These are phyloP conservation scores for Fusarium xylarioides DNA, from an alignment of 2,329 filamentous ascomycete genomes.

Conservation along the genomic window DNA sequence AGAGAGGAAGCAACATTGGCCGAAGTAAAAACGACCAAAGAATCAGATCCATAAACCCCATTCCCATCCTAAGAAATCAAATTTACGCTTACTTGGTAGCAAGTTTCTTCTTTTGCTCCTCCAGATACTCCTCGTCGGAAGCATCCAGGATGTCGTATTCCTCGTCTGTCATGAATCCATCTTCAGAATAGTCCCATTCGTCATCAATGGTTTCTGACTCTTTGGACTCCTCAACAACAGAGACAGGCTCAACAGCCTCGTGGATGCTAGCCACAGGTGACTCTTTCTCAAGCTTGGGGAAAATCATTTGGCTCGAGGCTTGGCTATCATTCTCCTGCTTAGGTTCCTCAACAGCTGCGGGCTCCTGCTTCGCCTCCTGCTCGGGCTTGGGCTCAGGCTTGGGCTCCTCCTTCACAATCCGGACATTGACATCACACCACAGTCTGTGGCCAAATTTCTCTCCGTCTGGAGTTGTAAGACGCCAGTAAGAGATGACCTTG, in stretches of 20 bases:
- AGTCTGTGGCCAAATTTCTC: constrained; percentile 89
- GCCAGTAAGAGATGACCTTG: constrained; percentile 94
- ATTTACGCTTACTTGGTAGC: constrained; percentile 48
- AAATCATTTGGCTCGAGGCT: constrained; percentile 78
- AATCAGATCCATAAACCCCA: constrained; percentile 35
- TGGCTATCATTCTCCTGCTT: constrained; percentile 48
- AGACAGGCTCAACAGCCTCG: constrained; percentile 65
- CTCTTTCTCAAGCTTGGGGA: constrained; percentile 95
- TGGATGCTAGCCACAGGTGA: constrained; percentile 85
- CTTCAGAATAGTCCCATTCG: constrained; percentile 71
- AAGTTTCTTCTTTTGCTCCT: constrained; percentile 60
- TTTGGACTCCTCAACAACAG: constrained; percentile 62
- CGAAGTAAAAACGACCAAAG: constrained; percentile 6
- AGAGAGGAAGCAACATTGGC: constrained; percentile 31
- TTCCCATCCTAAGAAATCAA: constrained; percentile 30
- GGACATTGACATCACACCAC: constrained; percentile 91
- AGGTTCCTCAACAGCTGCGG: constrained; percentile 27
- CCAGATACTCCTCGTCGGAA: constrained; percentile 84
- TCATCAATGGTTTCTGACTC: constrained; percentile 63
- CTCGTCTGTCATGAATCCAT: constrained; percentile 93
- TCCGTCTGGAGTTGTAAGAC: constrained; percentile 82
- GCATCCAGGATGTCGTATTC: constrained; percentile 98
- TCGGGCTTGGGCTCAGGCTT: constrained; percentile 21
- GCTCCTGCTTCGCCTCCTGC: constrained; percentile 40
- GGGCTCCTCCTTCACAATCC: constrained; percentile 50